phyloP scores from a whole-genome alignment of 2,329 filamentous ascomycete genomes.

The Dactylonectria estremocensis region DNA sequence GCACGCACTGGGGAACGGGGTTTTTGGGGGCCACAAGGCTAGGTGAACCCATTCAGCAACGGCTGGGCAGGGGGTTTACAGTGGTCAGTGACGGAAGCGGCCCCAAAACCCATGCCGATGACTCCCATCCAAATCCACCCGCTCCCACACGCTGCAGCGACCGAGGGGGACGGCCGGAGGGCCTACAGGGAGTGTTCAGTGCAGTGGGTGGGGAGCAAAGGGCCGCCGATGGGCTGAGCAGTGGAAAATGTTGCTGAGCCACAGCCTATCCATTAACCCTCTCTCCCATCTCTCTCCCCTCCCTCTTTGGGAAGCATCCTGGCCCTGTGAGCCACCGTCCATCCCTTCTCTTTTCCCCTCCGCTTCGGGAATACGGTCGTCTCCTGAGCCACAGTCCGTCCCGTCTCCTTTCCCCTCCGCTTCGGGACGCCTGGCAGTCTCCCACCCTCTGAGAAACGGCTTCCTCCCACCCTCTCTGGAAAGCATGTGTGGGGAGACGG shows the following conservation, averaged over 20 bases:
- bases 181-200: background rate
- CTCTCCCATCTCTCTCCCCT: too few relatives aligned
- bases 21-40: background rate
- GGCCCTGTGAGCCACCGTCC: background rate
- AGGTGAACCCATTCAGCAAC: constrained; percentile 7
- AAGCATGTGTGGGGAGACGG: background rate
- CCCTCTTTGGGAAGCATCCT: too few relatives aligned
- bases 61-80: constrained; percentile 9
- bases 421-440: too few relatives aligned
- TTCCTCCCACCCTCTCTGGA: background rate
- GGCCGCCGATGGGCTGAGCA: constrained; percentile 12
- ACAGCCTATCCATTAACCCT: too few relatives aligned
- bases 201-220: constrained; percentile 5
- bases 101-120: constrained; percentile 41
- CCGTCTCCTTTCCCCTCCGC: constrained; percentile 1
- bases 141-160: constrained; percentile 8
- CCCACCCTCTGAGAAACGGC: background rate
- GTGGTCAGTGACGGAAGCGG: background rate
- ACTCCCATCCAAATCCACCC: constrained; percentile 38
- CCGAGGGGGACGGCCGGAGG: background rate
- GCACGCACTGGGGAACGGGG: background rate
- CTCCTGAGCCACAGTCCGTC: constrained; percentile 14
- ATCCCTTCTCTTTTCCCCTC: background rate
- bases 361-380: background rate
- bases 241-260: constrained; percentile 32